Evolutionary conservation across 257 asterid genomes (phyloP), one percentile per base, ranked within the genome.

Genomic region (Solanum okadae): DNA sequence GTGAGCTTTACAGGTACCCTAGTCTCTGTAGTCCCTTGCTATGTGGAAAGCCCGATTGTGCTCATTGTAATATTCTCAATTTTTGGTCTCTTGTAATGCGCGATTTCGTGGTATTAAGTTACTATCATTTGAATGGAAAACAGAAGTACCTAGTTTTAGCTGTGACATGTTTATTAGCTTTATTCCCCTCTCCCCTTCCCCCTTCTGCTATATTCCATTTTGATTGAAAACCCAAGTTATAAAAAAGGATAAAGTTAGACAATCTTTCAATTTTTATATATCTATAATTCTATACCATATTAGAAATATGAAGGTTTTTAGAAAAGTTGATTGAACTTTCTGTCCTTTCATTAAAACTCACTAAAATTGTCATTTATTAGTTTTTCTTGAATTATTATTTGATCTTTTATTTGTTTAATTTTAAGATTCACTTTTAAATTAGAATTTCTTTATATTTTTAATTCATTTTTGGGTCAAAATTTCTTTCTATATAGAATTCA

Each of bases 1-100:
- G 33, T 91, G 92, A 92, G 68, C 42, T 18, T 68, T 34, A 25
- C 11, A 25, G 86, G 29, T 11, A 65, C 61, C 68, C 11, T 68
- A 61, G 68, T 40, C 40, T 40, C 42, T 10, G 76, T 71, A 14
- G 15, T 27, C 23, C 65, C 31, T 67, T 27, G 40, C 42, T 29
- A 22, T 22, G 68, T 61, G 68, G 68, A 22, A 61, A 12, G 33
- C 31, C 72, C 16, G 68, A 61, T n/a, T 25, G 8, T 25, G 72
- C 72, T 65, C 33, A 5, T 65, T 65, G 72, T 65, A 65, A n/a
- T 61, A 22, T n/a, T n/a, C 72, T 65, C 72, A 65, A 65, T 61
- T 65, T 65, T 65, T 65, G 72, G 9, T 25, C 72, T 65, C 33
- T n/a, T n/a, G 72, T n/a, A n/a, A n/a, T 65, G 72, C 31, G 31